These are phyloP conservation scores for Lentithecium fluviatile DNA, from an alignment of 495 filamentous ascomycete genomes.

Conservation along the genomic window DNA sequence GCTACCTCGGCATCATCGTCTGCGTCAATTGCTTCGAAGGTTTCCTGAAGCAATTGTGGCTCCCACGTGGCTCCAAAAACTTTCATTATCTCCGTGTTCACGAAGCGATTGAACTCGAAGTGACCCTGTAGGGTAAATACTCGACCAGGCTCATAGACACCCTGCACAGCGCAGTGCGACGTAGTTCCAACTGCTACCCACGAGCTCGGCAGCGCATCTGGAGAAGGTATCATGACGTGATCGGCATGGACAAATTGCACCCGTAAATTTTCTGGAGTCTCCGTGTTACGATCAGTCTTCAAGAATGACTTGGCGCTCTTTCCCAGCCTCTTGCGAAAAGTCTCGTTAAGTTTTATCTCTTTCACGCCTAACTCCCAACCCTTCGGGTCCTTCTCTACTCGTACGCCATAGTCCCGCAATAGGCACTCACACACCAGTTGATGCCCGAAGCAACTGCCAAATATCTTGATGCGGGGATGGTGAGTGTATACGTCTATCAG, in stretches of 20 bases:
- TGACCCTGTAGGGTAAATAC: constrained; percentile 26
- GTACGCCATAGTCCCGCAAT: constrained; percentile 12
- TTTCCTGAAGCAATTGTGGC: constrained; percentile 7
- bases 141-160: constrained; percentile 21
- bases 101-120: constrained; percentile 31
- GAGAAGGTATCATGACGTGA: constrained; percentile 19
- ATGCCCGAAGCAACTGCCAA: constrained; percentile 30
- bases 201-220: constrained; percentile 9
- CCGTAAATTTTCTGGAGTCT: constrained; percentile 4
- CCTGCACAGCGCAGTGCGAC: constrained; percentile 20
- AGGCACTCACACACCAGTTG: constrained; percentile 24
- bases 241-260: constrained; percentile 28
- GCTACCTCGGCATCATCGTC: constrained; percentile 21
- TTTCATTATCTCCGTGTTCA: constrained; percentile 29
- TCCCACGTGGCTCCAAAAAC: constrained; percentile 21
- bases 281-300: too few species aligned
- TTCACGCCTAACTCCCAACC: constrained; percentile 27
- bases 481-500: constrained; percentile 6
- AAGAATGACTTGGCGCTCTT: not conserved
- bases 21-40: constrained; percentile 16
- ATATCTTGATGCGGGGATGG: constrained; percentile 23
- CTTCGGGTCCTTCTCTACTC: constrained; percentile 27
- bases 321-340: constrained; percentile 6
- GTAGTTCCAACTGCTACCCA: constrained; percentile 18
- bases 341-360: constrained; percentile 6